These are phyloP conservation scores for Vanrija sp. DNA, from an alignment of 1,284 basidiomycete species.

Conservation along the genomic window DNA sequence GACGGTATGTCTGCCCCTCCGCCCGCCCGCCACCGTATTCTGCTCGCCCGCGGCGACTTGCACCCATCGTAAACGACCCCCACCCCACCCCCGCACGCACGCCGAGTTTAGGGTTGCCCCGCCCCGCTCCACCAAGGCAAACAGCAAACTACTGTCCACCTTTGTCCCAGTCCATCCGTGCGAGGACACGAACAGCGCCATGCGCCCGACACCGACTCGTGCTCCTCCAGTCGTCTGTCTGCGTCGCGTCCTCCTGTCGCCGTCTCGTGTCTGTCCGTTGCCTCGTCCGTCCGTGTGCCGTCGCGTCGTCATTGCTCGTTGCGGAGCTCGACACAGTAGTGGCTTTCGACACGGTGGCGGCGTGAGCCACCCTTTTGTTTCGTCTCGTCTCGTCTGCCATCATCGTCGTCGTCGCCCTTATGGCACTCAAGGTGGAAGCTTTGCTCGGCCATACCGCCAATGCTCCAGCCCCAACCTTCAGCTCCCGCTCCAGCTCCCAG, in stretches of 20 bases:
- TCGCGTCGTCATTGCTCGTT: background rate
- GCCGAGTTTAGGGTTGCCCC: background rate
- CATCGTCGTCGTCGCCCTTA: background rate
- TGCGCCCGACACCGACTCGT: background rate
- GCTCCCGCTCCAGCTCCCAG: background rate
- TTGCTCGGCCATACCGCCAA: background rate
- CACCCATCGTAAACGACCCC: background rate
- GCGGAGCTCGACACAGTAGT: background rate
- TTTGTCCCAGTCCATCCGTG: background rate
- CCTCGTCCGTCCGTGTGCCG: background rate
- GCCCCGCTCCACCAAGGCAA: background rate
- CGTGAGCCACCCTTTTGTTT: background rate
- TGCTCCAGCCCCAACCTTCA: background rate
- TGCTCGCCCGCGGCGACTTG: background rate
- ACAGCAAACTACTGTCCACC: too few species aligned
- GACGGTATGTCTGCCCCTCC: constrained; percentile 43
- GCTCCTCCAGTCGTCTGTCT: background rate
- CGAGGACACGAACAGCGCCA: background rate
- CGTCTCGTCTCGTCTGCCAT: background rate
- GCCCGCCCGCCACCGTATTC: background rate
- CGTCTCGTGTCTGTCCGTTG: background rate
- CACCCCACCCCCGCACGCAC: background rate
- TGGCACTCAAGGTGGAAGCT: background rate
- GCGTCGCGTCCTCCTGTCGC: background rate
- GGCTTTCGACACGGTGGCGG: background rate